These are phyloP conservation scores for Hydnomerulius pinastri DNA, from an alignment of 768 basidiomycete species.

Conservation along the genomic window DNA sequence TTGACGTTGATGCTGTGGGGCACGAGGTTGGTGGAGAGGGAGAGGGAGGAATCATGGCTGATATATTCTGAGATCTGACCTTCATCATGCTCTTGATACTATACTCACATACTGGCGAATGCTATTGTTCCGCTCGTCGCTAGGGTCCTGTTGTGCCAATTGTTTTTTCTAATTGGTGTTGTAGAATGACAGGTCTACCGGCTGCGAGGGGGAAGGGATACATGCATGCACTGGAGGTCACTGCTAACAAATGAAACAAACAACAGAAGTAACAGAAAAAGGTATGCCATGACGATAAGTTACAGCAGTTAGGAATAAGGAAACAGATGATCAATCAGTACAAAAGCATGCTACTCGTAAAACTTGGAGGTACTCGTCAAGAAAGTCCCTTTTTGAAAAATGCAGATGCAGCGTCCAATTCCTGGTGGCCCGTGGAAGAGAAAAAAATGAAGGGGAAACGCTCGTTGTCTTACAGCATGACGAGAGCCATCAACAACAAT, in stretches of 20 bases:
- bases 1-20: constrained; percentile 55
- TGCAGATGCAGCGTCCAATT: background rate
- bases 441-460: background rate
- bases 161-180: no score
- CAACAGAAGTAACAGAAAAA: background rate
- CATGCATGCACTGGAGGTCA: background rate
- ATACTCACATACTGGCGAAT: no score
- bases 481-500: background rate
- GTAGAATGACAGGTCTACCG: no score
- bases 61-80: constrained; percentile 30
- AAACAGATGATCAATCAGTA: background rate
- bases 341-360: background rate
- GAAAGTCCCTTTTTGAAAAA: background rate
- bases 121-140: no score
- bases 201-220: background rate
- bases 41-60: constrained; percentile 30
- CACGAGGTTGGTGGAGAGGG: constrained; percentile 60
- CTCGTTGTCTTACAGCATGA: background rate
- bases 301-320: background rate
- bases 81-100: no score
- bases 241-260: no score
- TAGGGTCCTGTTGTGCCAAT: no score
- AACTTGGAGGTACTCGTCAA: background rate
- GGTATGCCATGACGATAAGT: background rate
- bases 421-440: background rate